Conservation (phyloP, 2,329 filamentous ascomycete species). For the Hypoxylon sp. region DNA sequence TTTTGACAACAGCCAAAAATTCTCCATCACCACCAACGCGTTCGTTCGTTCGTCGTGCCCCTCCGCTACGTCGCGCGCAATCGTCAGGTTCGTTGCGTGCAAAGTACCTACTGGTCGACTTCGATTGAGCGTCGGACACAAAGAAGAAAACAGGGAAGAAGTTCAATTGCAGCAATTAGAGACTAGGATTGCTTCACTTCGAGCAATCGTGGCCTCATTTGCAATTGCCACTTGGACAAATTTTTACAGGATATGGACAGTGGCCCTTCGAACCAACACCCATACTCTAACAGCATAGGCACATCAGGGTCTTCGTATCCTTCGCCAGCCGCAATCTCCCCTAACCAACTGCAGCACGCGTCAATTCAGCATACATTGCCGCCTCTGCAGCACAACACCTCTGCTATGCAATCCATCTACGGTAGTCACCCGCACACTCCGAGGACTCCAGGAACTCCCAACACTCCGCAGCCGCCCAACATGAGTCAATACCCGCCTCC, state of each 20-base stretch:
- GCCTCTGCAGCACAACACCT: slow-evolving; percentile 65
- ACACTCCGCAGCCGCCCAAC: slow-evolving; percentile 69
- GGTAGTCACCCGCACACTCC: slow-evolving; percentile 73
- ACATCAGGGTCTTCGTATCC: slow-evolving; percentile 66
- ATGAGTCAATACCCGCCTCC: slow-evolving; percentile 60
- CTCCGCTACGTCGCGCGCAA: slow-evolving; percentile 20
- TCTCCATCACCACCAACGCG: slow-evolving; percentile 24
- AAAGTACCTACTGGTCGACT: slow-evolving; percentile 17
- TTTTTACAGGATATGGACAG: slow-evolving; percentile 66
- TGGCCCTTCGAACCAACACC: slow-evolving; percentile 56
- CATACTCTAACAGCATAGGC: slow-evolving; percentile 71
- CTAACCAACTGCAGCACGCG: slow-evolving; percentile 65
- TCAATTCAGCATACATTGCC: slow-evolving; percentile 69
- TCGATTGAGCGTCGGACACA: slow-evolving; percentile 24
- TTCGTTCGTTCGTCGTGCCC: slow-evolving; percentile 24
- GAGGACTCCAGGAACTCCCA: slow-evolving; percentile 73
- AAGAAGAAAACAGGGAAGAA: slow-evolving; percentile 21
- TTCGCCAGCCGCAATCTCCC: slow-evolving; percentile 66
- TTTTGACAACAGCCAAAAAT: slow-evolving; percentile 16
- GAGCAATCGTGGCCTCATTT: slow-evolving; percentile 49
- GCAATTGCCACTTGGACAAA: slow-evolving; percentile 43
- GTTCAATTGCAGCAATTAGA: slow-evolving; percentile 42
- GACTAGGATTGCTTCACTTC: slow-evolving; percentile 46
- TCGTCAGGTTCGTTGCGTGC: slow-evolving; percentile 13
- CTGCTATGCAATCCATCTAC: slow-evolving; percentile 69